A percentile compares a stretch with the other conserved stretches of the same genome.
Conservation (phyloP, 345 rosid genomes). For the Stellera chamaejasme region DNA sequence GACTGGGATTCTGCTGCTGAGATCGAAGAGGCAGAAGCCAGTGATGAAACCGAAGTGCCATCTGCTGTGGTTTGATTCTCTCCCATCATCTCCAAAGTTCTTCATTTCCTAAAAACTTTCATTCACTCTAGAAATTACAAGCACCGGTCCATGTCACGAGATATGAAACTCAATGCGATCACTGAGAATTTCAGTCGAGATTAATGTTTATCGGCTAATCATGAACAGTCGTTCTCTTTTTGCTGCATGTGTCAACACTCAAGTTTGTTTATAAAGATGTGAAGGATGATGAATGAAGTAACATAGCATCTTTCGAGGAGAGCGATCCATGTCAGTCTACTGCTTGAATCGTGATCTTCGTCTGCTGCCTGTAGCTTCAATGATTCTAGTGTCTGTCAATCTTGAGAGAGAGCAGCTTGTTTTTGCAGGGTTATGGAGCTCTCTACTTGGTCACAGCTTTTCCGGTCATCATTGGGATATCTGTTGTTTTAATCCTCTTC, state of each 20-base stretch:
- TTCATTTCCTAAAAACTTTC: not conserved
- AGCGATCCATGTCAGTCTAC: not conserved
- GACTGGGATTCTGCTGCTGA: slow-evolving; percentile 98
- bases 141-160: too few relatives aligned
- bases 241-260: too few relatives aligned
- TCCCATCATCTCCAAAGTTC: slow-evolving; percentile 10
- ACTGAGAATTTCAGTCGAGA: too few relatives aligned
- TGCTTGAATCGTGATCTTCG: not conserved
- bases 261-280: too few relatives aligned
- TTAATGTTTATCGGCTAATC: too few relatives aligned
- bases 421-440: slow-evolving; percentile 91
- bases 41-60: slow-evolving; percentile 56
- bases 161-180: too few relatives aligned
- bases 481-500: slow-evolving; percentile 77
- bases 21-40: slow-evolving; percentile 46
- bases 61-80: slow-evolving; percentile 58
- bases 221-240: too few relatives aligned
- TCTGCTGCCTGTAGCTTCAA: not conserved
- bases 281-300: too few relatives aligned
- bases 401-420: slow-evolving; percentile 1
- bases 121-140: not conserved
- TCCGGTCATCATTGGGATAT: slow-evolving; percentile 81
- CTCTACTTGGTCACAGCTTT: slow-evolving; percentile 83
- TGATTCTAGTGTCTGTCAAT: not conserved
- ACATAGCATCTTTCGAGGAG: not conserved